phyloP scores from a whole-genome alignment of 768 basidiomycete genomes.

The Cyclocybe cylindracea region DNA sequence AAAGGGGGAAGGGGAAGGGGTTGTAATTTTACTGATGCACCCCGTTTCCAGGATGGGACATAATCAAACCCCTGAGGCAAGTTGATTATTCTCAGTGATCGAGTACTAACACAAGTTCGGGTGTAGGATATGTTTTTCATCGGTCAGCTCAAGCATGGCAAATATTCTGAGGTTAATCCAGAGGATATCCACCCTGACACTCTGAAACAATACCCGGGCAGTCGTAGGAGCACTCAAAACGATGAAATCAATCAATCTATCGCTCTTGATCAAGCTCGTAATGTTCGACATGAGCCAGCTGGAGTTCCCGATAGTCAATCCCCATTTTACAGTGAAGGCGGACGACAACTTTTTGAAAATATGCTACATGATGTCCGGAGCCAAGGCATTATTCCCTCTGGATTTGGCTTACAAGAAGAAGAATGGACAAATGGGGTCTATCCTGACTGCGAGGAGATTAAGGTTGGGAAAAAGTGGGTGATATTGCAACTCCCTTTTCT shows the following conservation, averaged over 20 bases:
- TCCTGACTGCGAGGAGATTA: background rate
- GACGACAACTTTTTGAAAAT: too few relatives aligned
- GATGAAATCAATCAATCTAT: background rate
- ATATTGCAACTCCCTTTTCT: background rate
- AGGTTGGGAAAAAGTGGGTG: background rate
- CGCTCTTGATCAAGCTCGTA: background rate
- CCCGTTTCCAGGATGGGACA: too few relatives aligned
- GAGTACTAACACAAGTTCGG: too few relatives aligned
- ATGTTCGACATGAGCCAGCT: background rate
- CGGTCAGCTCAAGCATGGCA: too few relatives aligned
- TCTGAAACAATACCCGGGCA: background rate
- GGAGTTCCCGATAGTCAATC: background rate
- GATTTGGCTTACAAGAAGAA: background rate
- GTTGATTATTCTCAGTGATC: too few relatives aligned
- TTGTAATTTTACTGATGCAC: too few relatives aligned
- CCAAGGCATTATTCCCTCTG: background rate
- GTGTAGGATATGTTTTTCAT: too few relatives aligned
- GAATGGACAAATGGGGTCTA: background rate
- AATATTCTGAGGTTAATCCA: too few relatives aligned
- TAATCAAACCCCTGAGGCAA: too few relatives aligned
- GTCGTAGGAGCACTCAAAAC: too few relatives aligned
- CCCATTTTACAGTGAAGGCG: background rate
- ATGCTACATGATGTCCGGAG: too few relatives aligned
- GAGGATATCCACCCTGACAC: background rate
- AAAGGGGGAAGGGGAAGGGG: too few relatives aligned